A percentile compares a stretch with the other conserved stretches of the same genome.
Conservation (phyloP, 2,329 filamentous ascomycete genomes). For the Arachnomyces sp. region DNA sequence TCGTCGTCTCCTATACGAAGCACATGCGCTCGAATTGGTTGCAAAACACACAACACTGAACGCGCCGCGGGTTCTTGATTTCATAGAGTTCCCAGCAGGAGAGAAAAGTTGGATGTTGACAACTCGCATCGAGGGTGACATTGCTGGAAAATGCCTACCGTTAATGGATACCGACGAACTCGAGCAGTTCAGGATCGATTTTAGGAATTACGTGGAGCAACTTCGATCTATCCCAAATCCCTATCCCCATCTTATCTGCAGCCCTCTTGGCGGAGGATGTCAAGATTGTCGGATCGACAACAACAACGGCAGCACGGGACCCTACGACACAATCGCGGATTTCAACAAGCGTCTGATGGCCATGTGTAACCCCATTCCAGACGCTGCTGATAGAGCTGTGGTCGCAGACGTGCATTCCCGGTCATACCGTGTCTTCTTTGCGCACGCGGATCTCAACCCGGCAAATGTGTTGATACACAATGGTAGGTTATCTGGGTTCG, state of each 20-base stretch:
- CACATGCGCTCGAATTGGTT: background rate
- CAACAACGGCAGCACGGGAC: slow-evolving; percentile 2
- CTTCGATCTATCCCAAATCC: slow-evolving; percentile 8
- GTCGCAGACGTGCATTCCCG: slow-evolving; percentile 3
- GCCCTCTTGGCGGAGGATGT: slow-evolving; percentile 6
- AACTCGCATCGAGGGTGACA: slow-evolving; percentile 5
- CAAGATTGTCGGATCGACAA: slow-evolving; percentile 7
- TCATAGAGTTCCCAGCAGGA: slow-evolving; percentile 5
- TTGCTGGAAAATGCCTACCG: slow-evolving; percentile 8
- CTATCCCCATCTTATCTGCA: slow-evolving; percentile 7
- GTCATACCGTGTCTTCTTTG: slow-evolving; percentile 3
- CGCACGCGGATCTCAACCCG: slow-evolving; percentile 3
- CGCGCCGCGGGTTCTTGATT: slow-evolving; percentile 6
- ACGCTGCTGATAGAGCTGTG: slow-evolving; percentile 4
- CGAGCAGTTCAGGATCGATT: slow-evolving; percentile 6
- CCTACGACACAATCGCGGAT: too few species aligned
- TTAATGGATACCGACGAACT: slow-evolving; percentile 5
- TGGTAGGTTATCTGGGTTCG: slow-evolving; percentile 3
- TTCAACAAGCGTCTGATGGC: slow-evolving; percentile 8
- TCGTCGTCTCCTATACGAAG: slow-evolving; percentile 1
- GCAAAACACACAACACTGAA: slow-evolving; percentile 4
- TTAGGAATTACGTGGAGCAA: slow-evolving; percentile 6
- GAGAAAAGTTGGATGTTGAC: slow-evolving; percentile 7
- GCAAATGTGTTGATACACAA: slow-evolving; percentile 1
- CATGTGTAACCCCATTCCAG: slow-evolving; percentile 5